Evolutionary conservation across 2,329 filamentous ascomycete species (phyloP), one percentile per base, ranked within the genome.

Genomic region (Apiospora hydei): DNA sequence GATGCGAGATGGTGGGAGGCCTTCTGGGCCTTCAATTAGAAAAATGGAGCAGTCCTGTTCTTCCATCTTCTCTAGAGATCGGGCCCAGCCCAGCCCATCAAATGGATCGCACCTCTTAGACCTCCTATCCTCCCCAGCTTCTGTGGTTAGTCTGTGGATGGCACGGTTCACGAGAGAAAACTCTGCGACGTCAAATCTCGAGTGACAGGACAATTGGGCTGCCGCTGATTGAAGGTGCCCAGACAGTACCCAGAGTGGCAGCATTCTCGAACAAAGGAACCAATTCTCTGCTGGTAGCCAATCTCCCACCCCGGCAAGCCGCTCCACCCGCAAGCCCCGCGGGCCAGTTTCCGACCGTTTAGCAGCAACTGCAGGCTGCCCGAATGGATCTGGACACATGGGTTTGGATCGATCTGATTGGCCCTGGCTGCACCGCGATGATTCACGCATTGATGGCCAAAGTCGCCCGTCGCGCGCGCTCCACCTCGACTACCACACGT

Each of bases 141-240:
- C 34, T 38, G 2, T 1, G 16, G 16, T 21, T 47, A 47, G 44
- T 21, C 16, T 47, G 16, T 21, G 44, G 46, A 7, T n/a, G n/a
- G 46, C 46, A 49, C 21, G 46, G 46, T n/a, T 49, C 46, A n/a
- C 21, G 46, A 49, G 18, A 1, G 46, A 49, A 49, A 49, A 49
- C 46, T 49, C 46, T 49, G 46, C 46, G 18, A 49, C 46, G 46
- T 49, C 46, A 49, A 49, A 49, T 49, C 46, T 49, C 46, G 46
- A 49, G 21, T n/a, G 21, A 49, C 21, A 49, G 18, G 21, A 51
- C n/a, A 4, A 51, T 4, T 51, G 49, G 49, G 49, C 49, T 13
- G 49, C 49, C 4, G 6, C n/a, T 24, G 49, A 51, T 51, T 51
- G 46, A 49, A 51, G 44, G 49, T 51, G 46, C 46, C 46, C 21